Conservation (phyloP, 129 eudicot species). For the Escallonia herrerae region DNA sequence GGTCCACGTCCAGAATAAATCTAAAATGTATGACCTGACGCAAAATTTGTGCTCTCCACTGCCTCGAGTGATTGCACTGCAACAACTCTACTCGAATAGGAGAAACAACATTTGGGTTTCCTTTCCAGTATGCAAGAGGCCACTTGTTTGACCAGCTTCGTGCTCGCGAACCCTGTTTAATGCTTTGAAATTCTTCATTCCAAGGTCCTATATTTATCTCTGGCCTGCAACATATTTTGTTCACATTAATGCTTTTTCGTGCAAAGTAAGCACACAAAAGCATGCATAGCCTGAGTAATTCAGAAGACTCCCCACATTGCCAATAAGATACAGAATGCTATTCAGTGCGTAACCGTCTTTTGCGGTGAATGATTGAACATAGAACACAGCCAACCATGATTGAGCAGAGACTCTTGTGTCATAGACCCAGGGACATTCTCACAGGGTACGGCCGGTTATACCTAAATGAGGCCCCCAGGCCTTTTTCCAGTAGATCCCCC, state of each 20-base stretch:
- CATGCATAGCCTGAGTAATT: neutral
- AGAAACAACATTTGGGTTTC: constrained; percentile 79
- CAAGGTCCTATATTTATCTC: constrained; percentile 73
- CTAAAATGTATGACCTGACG: constrained; percentile 46
- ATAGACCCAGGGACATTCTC: too few relatives aligned
- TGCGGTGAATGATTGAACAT: too few relatives aligned
- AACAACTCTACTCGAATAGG: constrained; percentile 48
- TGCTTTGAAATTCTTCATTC: constrained; percentile 63
- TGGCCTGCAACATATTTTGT: constrained; percentile 36
- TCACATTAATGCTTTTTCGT: neutral
- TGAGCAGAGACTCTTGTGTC: too few relatives aligned
- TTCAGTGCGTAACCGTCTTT: too few relatives aligned
- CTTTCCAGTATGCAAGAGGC: constrained; percentile 87
- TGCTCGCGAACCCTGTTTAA: constrained; percentile 51
- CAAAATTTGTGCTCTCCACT: constrained; percentile 68
- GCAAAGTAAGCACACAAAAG: neutral
- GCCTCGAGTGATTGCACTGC: constrained; percentile 50
- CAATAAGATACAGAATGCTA: too few relatives aligned
- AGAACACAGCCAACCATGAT: too few relatives aligned
- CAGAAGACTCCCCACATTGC: too few relatives aligned
- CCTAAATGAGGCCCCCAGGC: too few relatives aligned
- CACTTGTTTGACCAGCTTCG: constrained; percentile 50
- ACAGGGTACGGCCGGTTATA: too few relatives aligned
- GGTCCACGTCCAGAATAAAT: neutral
- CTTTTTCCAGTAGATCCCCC: too few relatives aligned